phyloP scores from a whole-genome alignment of 139 green algal genomes.

The Nannochloris sp. region DNA sequence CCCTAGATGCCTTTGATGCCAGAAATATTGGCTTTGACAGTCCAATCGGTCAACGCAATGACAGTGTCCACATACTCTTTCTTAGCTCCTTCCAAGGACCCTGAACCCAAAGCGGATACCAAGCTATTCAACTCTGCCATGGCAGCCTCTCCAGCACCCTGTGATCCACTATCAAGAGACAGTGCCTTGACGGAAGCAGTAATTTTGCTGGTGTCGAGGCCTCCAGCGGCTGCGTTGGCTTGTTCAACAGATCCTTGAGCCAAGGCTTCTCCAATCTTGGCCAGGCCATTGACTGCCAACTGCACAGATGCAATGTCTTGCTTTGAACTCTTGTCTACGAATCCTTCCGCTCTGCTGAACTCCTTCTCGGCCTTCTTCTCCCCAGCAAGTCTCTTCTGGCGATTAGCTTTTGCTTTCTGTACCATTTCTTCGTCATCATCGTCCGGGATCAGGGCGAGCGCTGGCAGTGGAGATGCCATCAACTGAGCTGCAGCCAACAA shows the following conservation, averaged over 20 bases:
- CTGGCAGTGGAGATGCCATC: constrained; percentile 9
- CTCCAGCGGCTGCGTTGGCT: too few species aligned
- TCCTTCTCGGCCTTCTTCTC: constrained; percentile 21
- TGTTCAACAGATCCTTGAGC: constrained; percentile 36
- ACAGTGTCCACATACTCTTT: constrained; percentile 36
- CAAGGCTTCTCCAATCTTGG: constrained; percentile 37
- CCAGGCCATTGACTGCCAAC: constrained; percentile 43
- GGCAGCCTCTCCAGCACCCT: constrained; percentile 14
- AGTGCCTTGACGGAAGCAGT: constrained; percentile 8
- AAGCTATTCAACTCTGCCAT: constrained; percentile 30
- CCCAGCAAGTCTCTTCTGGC: constrained; percentile 25
- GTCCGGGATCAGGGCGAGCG: constrained; percentile 48
- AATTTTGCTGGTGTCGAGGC: constrained; percentile 12
- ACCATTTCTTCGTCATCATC: constrained; percentile 70
- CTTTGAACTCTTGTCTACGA: constrained; percentile 19
- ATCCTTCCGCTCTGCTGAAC: constrained; percentile 12
- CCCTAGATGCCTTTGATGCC: not conserved
- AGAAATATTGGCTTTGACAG: constrained; percentile 25
- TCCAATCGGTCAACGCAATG: constrained; percentile 38
- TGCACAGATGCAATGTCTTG: constrained; percentile 43
- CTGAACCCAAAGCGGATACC: constrained; percentile 5
- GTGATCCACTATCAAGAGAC: constrained; percentile 4
- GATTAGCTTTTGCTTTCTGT: constrained; percentile 50
- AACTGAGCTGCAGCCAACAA: constrained; percentile 19
- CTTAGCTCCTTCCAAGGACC: constrained; percentile 35